These are phyloP conservation scores for Cruciata laevipes DNA, from an alignment of 257 asterid species.

Conservation along the genomic window DNA sequence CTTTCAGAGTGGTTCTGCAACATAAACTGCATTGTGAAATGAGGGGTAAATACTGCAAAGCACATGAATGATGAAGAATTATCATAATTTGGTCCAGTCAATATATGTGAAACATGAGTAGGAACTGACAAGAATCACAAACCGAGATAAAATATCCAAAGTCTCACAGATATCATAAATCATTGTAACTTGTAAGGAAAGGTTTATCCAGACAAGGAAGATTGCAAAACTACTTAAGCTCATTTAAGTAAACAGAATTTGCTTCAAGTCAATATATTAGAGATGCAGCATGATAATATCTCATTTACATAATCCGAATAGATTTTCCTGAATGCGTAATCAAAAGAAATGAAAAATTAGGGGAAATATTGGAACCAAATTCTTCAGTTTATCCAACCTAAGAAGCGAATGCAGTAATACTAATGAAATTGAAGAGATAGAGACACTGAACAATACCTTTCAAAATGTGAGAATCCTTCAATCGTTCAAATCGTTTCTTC, in stretches of 20 bases:
- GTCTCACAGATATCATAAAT: constrained; percentile 33
- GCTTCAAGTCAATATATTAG: not conserved
- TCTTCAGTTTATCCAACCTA: too few species aligned
- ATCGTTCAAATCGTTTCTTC: too few species aligned
- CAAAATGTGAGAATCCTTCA: too few species aligned
- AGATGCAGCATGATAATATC: not conserved
- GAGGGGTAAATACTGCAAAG: constrained; percentile 37
- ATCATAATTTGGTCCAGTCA: constrained; percentile 85
- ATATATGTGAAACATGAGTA: constrained; percentile 72
- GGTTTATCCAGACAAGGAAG: not conserved
- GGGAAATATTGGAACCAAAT: too few species aligned
- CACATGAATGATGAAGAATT: constrained; percentile 78
- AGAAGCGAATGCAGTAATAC: too few species aligned
- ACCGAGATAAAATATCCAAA: constrained; percentile 37
- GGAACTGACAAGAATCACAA: constrained; percentile 73
- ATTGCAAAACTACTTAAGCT: not conserved
- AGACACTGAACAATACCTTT: too few species aligned
- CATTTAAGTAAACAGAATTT: not conserved
- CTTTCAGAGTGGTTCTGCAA: too few species aligned
- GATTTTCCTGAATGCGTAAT: too few species aligned
- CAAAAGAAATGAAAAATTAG: too few species aligned
- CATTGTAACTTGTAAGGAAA: not conserved
- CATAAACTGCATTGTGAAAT: too few species aligned
- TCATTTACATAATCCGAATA: not conserved
- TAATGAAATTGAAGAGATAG: too few species aligned